Percentiles rank a stretch among this genome's conserved stretches.
Evolutionary conservation across 805 yeast species (phyloP).

Genomic region (Kregervanrija delftensis): DNA sequence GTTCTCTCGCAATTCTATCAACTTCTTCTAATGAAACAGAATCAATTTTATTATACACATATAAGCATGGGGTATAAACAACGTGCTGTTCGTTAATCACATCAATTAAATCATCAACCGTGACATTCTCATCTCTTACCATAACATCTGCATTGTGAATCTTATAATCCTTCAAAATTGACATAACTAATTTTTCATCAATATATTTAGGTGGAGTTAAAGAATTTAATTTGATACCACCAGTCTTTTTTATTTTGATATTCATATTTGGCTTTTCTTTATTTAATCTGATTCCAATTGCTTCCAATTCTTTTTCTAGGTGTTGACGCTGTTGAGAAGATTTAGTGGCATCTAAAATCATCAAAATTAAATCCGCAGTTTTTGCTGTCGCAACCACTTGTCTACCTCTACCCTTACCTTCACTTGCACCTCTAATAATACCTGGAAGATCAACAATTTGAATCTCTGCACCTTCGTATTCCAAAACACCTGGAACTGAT

Average conservation of each 20-base stretch:
- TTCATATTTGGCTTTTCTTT: conserved; percentile 74
- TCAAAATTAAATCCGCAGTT: conserved; percentile 85
- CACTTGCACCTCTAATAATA: conserved; percentile 92
- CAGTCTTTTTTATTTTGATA: conserved; percentile 74
- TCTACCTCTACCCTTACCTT: conserved; percentile 96
- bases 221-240: conserved; percentile 82
- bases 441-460: conserved; percentile 98
- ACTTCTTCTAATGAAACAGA: conserved; percentile 93
- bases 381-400: conserved; percentile 96
- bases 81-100: conserved; percentile 82
- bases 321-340: conserved; percentile 83
- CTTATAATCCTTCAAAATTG: conserved; percentile 77
- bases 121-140: conserved; percentile 79
- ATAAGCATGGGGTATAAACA: conserved; percentile 83
- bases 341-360: conserved; percentile 95
- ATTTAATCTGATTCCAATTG: conserved; percentile 89
- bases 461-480: conserved; percentile 93
- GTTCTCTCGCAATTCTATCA: conserved; percentile 85
- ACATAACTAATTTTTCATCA: conserved; percentile 72
- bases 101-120: conserved; percentile 91
- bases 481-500: conserved; percentile 92
- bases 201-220: conserved; percentile 76
- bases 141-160: conserved; percentile 92
- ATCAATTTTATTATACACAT: conserved; percentile 92
- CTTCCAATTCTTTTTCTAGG: conserved; percentile 82